Base-by-base conservation (phyloP, 1,139 yeast species). In the Geotrichum aggregatum region DNA sequence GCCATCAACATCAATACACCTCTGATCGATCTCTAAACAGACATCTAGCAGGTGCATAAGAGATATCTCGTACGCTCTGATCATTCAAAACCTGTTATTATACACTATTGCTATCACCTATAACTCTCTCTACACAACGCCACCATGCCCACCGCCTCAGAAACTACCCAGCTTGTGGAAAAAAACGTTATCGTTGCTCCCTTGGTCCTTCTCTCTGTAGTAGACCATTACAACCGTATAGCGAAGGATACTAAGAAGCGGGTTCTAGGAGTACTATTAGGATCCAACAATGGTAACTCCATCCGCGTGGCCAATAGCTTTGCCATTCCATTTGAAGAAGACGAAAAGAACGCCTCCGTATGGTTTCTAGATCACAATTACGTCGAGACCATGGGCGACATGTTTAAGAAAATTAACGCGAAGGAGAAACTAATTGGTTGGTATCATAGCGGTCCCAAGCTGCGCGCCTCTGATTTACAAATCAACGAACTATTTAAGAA, bases 301-400 rank as follows among this genome's bases (percentile, higher is more conserved):
- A 81, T 49, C 64, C 79, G 54, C 72, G 86, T 73, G 52, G 67
- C 76, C 49, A 74, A 73, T 63, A 67, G 72, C 53, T 73, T 70
- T 60, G 77, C 77, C 55, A 91, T 91, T 3, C 99, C 99, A 1
- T 94, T 92, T 66, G 98, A 94, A 70, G 99, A 94, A 68, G 98
- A 92, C 66, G 96, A 86, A 51, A 85, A 83, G 70, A 87, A 88
- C 68, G 80, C 95, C 1, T 82, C 82, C n/a, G 97, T 94, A 46
- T 94, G 98, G 98, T 94, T 92, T 65, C 75, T 94, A 64, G 98
- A 94, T 67, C 98, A 94, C 71, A 92, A 94, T 67, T 94, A 84
- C 67, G 88, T 94, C 58, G 98, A 92, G 65, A 80, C 87, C 52
- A 94, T 94, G 99, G 85, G 92, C 58, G 97, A 89, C 61, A 94